Percentiles rank a stretch among this genome's conserved stretches.
Evolutionary conservation across 306 rosid species (phyloP).

Genomic region (Pyrus bretschneideri): DNA sequence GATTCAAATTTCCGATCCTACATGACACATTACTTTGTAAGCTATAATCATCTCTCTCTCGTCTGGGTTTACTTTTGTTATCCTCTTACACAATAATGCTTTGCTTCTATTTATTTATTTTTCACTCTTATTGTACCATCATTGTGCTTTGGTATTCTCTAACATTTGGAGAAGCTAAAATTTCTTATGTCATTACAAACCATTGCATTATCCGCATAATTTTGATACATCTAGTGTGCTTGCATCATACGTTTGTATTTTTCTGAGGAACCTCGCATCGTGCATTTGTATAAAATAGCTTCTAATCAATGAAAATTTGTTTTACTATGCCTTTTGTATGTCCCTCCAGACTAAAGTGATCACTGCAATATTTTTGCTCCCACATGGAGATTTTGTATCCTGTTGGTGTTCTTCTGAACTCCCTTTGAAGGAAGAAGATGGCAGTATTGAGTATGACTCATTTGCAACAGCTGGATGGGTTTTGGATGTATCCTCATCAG

Average conservation of each 20-base stretch:
- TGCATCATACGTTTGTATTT: background rate
- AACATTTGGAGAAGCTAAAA: background rate
- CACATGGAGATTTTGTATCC: constrained; percentile 79
- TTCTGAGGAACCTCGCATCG: no score
- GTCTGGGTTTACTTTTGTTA: background rate
- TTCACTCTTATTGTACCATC: background rate
- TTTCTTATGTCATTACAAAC: constrained; percentile 5
- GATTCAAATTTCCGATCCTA: constrained; percentile 89
- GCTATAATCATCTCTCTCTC: constrained; percentile 18
- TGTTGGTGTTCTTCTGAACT: constrained; percentile 93
- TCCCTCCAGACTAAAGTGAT: constrained; percentile 77
- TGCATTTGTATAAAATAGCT: background rate
- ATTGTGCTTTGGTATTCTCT: background rate
- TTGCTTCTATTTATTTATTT: background rate
- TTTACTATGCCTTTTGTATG: constrained; percentile 36
- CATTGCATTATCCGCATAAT: constrained; percentile 5
- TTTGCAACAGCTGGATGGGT: constrained; percentile 89
- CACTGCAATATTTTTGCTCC: constrained; percentile 76
- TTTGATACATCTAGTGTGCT: constrained; percentile 19
- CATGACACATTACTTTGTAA: constrained; percentile 68
- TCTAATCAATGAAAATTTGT: constrained; percentile 9
- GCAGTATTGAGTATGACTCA: constrained; percentile 68
- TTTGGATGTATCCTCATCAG: constrained; percentile 50
- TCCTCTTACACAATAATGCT: background rate
- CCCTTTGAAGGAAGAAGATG: constrained; percentile 70